Percentiles rank a stretch among this genome's conserved stretches.
phyloP scores from a whole-genome alignment of 164 flowering plant species.

The Sedum album region DNA sequence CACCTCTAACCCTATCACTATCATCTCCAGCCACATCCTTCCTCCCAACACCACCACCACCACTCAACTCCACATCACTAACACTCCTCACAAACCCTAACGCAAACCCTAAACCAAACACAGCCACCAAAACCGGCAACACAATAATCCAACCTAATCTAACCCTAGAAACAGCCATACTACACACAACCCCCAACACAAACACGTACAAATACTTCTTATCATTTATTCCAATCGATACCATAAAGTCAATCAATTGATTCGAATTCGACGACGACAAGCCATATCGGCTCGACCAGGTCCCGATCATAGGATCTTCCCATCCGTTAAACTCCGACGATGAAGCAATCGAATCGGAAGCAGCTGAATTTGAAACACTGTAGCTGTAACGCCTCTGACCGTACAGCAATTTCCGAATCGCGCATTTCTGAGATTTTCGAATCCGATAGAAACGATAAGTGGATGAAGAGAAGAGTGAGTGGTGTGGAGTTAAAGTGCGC shows the following conservation, averaged over 20 bases:
- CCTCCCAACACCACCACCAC: conserved; percentile 17
- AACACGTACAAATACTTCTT: conserved; percentile 49
- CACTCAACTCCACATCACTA: conserved; percentile 12
- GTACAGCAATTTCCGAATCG: conserved; percentile 15
- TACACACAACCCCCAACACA: conserved; percentile 58
- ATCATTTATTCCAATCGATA: conserved; percentile 56
- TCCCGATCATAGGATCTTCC: conserved; percentile 40
- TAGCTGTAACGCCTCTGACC: conserved; percentile 5
- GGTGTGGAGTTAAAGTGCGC: conserved; percentile 6
- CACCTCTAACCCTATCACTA: conserved; percentile 25
- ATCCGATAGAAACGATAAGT: conserved; percentile 10
- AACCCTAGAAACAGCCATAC: conserved; percentile 61
- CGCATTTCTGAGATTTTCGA: conserved; percentile 14
- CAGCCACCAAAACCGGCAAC: conserved; percentile 59
- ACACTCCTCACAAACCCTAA: conserved; percentile 55
- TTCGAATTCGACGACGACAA: conserved; percentile 16
- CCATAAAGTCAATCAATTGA: conserved; percentile 35
- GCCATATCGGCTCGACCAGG: conserved; percentile 31
- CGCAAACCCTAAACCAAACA: conserved; percentile 65
- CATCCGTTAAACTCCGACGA: conserved; percentile 53
- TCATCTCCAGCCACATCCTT: conserved; percentile 32
- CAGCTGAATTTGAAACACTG: conserved; percentile 12
- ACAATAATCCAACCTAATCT: conserved; percentile 50
- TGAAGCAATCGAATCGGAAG: conserved; percentile 19
- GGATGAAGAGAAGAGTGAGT: conserved; percentile 17